A percentile compares a stretch with the other conserved stretches of the same genome.
These are phyloP conservation scores for Zygosaccharomyces siamensis DNA, from an alignment of 805 yeast genomes.

Conservation along the genomic window DNA sequence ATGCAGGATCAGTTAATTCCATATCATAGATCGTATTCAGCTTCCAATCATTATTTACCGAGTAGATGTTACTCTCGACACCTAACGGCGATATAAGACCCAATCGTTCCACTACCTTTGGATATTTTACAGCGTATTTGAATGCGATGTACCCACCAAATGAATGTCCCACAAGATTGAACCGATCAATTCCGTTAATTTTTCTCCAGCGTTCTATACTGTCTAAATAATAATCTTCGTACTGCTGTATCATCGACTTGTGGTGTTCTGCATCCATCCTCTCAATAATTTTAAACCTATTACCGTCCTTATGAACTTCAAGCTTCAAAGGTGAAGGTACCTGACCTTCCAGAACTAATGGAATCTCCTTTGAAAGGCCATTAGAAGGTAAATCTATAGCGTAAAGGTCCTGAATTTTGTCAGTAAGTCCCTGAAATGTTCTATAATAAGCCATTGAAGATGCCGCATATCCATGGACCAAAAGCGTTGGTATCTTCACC, in stretches of 20 bases:
- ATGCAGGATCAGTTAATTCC: slow-evolving; percentile 40
- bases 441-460: slow-evolving; percentile 76
- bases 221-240: slow-evolving; percentile 53
- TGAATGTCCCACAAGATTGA: slow-evolving; percentile 71
- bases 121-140: slow-evolving; percentile 56
- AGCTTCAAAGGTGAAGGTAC: slow-evolving; percentile 16
- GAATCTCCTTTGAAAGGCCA: slow-evolving; percentile 58
- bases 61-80: slow-evolving; percentile 61
- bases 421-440: slow-evolving; percentile 53
- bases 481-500: slow-evolving; percentile 39
- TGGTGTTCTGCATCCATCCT: slow-evolving; percentile 18
- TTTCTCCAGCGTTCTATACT: slow-evolving; percentile 64
- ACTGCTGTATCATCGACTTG: slow-evolving; percentile 30
- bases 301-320: slow-evolving; percentile 34
- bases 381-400: slow-evolving; percentile 70
- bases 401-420: slow-evolving; percentile 51
- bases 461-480: slow-evolving; percentile 93
- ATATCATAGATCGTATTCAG: slow-evolving; percentile 18
- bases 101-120: slow-evolving; percentile 48
- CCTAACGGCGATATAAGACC: slow-evolving; percentile 74
- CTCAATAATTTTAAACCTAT: slow-evolving; percentile 19
- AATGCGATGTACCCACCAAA: slow-evolving; percentile 72
- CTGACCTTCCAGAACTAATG: slow-evolving; percentile 10
- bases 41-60: slow-evolving; percentile 39
- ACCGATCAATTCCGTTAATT: slow-evolving; percentile 43